A percentile compares a stretch with the other conserved stretches of the same genome.
These are phyloP conservation scores for Rauvolfia tetraphylla DNA, from an alignment of 257 asterid genomes.

Conservation along the genomic window DNA sequence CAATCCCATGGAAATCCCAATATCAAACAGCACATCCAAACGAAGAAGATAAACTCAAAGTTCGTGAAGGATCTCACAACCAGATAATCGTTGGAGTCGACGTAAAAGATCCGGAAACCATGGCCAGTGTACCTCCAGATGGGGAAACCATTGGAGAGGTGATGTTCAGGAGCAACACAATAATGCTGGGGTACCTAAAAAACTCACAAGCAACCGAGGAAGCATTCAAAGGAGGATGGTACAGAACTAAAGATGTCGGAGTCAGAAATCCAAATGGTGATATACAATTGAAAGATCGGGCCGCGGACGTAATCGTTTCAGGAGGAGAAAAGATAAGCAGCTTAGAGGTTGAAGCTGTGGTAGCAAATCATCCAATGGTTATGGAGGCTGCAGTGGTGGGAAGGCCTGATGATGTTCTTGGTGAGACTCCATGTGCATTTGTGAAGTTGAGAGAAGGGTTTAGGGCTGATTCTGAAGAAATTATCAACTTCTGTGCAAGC, in stretches of 20 bases:
- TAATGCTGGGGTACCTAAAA: conserved; percentile 64
- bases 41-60: conserved; percentile 26
- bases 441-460: conserved; percentile 56
- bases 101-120: conserved; percentile 48
- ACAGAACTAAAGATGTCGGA: conserved; percentile 61
- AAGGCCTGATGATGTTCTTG: conserved; percentile 50
- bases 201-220: conserved; percentile 39
- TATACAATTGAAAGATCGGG: conserved; percentile 55
- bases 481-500: conserved; percentile 43
- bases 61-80: conserved; percentile 48
- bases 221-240: conserved; percentile 72
- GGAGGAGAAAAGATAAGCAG: conserved; percentile 56
- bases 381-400: conserved; percentile 72
- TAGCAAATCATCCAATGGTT: conserved; percentile 48
- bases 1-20: conserved; percentile 34
- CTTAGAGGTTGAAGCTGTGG: conserved; percentile 50
- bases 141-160: conserved; percentile 60
- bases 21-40: conserved; percentile 19
- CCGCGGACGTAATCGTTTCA: conserved; percentile 41
- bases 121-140: conserved; percentile 57
- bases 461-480: conserved; percentile 30
- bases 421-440: conserved; percentile 73
- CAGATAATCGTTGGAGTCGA: conserved; percentile 50
- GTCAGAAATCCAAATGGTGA: conserved; percentile 49
- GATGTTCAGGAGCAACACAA: conserved; percentile 59